phyloP scores from a whole-genome alignment of 2,329 filamentous ascomycete species.

The Microcyclospora tardicrescens region DNA sequence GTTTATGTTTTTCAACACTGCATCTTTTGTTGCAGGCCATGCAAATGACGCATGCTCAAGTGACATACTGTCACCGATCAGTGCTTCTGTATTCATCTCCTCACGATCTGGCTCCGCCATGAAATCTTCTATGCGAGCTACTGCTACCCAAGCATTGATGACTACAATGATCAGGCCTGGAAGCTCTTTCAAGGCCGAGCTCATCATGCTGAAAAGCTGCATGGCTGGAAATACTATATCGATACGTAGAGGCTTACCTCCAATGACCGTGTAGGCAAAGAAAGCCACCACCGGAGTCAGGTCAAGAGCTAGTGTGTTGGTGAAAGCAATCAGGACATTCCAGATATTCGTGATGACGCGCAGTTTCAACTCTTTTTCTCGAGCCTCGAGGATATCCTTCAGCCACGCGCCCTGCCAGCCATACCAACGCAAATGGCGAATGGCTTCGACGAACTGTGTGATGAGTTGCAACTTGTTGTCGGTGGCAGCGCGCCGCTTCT shows the following conservation, averaged over 20 bases:
- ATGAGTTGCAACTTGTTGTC: conserved; percentile 69
- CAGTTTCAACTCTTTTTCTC: conserved; percentile 53
- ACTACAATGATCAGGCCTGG: conserved; percentile 63
- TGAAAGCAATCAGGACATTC: conserved; percentile 49
- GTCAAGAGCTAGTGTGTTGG: conserved; percentile 59
- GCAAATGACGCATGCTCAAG: conserved; percentile 58
- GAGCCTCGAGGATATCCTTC: conserved; percentile 51
- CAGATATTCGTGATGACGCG: conserved; percentile 53
- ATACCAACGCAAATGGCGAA: conserved; percentile 69
- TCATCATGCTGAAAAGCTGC: conserved; percentile 65
- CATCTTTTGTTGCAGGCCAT: conserved; percentile 56
- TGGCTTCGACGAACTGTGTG: conserved; percentile 75
- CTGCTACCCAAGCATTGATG: conserved; percentile 70
- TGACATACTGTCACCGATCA: conserved; percentile 25
- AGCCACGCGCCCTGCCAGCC: conserved; percentile 72
- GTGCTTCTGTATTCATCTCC: conserved; percentile 24
- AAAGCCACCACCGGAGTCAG: conserved; percentile 72
- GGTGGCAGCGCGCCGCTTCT: conserved; percentile 56
- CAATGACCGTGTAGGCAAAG: conserved; percentile 63
- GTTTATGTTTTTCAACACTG: conserved; percentile 42
- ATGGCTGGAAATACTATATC: conserved; percentile 80
- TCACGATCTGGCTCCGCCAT: conserved; percentile 71
- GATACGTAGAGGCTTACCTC: conserved; percentile 54
- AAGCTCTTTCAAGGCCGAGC: conserved; percentile 58
- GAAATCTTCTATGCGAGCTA: conserved; percentile 70